Conservation (phyloP, 1,284 basidiomycete species). For the Exsudoporus floridanus region DNA sequence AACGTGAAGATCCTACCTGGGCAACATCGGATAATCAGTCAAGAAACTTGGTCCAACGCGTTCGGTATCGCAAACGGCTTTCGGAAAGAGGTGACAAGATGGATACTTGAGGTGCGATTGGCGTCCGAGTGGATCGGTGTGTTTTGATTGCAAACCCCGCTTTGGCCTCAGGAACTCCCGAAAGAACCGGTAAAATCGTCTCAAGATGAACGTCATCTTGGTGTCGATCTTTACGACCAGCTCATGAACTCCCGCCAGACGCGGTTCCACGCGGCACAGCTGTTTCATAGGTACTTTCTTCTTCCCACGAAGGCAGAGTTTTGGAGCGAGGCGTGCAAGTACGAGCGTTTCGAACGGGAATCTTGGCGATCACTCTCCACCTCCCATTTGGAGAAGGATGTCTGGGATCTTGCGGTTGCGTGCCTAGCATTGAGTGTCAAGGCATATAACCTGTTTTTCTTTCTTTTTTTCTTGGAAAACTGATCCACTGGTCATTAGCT, state of each 20-base stretch:
- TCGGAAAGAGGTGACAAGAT: slow-evolving; percentile 37
- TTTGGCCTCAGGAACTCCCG: slow-evolving; percentile 24
- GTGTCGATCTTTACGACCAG: slow-evolving; percentile 50
- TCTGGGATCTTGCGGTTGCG: slow-evolving; percentile 56
- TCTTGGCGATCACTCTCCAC: neutral
- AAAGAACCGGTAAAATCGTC: slow-evolving; percentile 4
- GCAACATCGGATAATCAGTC: neutral
- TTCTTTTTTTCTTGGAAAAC: neutral
- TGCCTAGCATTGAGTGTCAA: slow-evolving; percentile 60
- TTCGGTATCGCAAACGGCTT: slow-evolving; percentile 34
- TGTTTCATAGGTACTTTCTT: slow-evolving; percentile 54
- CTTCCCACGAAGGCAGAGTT: slow-evolving; percentile 12
- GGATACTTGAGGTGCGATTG: slow-evolving; percentile 44
- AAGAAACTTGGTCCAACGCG: slow-evolving; percentile 13
- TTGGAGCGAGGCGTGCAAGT: slow-evolving; percentile 11
- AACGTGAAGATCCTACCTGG: neutral
- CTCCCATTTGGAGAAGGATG: slow-evolving; percentile 19
- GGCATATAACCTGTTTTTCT: slow-evolving; percentile 32
- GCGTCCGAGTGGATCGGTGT: neutral
- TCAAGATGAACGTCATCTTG: neutral
- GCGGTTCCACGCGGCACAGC: slow-evolving; percentile 57
- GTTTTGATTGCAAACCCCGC: neutral
- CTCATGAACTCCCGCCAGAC: slow-evolving; percentile 53
- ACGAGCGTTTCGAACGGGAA: neutral
- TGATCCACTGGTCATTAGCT: slow-evolving; percentile 38